phyloP scores from a whole-genome alignment of 2,329 filamentous ascomycete genomes.

The Talaromyces amestolkiae region DNA sequence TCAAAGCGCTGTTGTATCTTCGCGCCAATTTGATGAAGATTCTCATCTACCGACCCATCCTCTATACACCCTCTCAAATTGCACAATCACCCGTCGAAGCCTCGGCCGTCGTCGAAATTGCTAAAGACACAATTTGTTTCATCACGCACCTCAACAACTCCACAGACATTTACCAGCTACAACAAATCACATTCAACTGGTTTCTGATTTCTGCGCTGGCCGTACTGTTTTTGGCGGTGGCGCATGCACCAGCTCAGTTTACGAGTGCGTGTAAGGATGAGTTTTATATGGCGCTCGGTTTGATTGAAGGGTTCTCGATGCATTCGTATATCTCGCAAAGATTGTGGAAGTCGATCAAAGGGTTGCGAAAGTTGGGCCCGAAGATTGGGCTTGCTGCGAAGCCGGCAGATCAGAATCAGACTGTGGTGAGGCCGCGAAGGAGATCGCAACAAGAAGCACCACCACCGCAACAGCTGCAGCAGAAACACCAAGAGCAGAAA shows the following conservation, averaged over 20 bases:
- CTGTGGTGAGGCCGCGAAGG: conserved; percentile 35
- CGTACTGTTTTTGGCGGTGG: conserved; percentile 62
- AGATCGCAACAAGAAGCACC: neutral
- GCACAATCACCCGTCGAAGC: conserved; percentile 70
- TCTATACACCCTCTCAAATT: conserved; percentile 80
- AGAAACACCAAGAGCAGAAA: neutral
- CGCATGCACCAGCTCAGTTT: conserved; percentile 60
- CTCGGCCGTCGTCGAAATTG: conserved; percentile 62
- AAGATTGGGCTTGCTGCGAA: conserved; percentile 52
- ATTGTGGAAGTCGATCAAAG: conserved; percentile 61
- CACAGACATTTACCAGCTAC: conserved; percentile 60
- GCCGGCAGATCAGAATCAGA: conserved; percentile 15
- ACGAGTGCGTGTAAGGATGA: conserved; percentile 58
- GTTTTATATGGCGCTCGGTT: conserved; percentile 63
- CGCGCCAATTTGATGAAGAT: conserved; percentile 88
- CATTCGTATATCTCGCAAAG: conserved; percentile 61
- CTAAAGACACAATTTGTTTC: conserved; percentile 62
- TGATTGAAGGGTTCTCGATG: conserved; percentile 60
- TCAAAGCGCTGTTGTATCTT: conserved; percentile 80
- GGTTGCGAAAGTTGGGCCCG: conserved; percentile 50
- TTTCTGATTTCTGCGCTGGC: conserved; percentile 63
- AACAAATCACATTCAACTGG: conserved; percentile 65
- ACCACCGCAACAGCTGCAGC: neutral
- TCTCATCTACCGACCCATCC: conserved; percentile 78
- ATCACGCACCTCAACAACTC: conserved; percentile 60